Base-by-base conservation (phyloP, 78 protist species). In the Goniomonas avonlea region DNA sequence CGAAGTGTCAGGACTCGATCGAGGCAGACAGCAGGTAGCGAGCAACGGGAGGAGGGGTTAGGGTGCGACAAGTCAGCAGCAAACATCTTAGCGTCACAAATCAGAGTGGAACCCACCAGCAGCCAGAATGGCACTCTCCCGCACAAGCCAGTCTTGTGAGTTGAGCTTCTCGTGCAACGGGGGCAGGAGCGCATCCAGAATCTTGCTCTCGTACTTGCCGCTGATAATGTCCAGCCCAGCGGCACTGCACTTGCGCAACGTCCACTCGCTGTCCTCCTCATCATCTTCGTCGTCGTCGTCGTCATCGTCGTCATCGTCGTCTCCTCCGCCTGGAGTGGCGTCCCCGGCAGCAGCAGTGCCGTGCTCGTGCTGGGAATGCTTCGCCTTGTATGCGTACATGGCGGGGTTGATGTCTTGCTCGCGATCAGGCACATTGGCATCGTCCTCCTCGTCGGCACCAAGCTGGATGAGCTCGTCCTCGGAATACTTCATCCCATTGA, bases 181-280 rank as follows among this genome's bases (percentile, higher is more conserved):
- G 25, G 94, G 94, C 37, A 90, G 80, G 11, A 87, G 81, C 29
- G 73, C 56, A 8, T 84, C 58, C 17, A 90, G 84, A 34, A 85
- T 50, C 18, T 53, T 76, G 32, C 41, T 75, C 45, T 59, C 29
- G 76, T 50, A 75, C 68, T 70, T 39, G 71, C 60, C 35, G 7
- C 91, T 63, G 41, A 90, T 56, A 21, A 61, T 63, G 80, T 90
- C 94, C 35, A 90, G 66, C 29, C 88, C 85, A n/a, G 85, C 48
- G 27, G 94, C 94, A 56, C 85, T 61, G 74, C 91, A 85, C 82
- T 90, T 90, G 76, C 94, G 83, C 48, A 90, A 73, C 29, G 78
- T 80, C 94, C 94, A 90, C 73, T 87, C 88, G 34, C 17, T 0
- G n/a, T 13, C 70, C 55, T 65, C 74, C 59, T 40, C 80, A 23